These are phyloP conservation scores for Ilex aquifolium DNA, from an alignment of 257 asterid species.

Conservation along the genomic window DNA sequence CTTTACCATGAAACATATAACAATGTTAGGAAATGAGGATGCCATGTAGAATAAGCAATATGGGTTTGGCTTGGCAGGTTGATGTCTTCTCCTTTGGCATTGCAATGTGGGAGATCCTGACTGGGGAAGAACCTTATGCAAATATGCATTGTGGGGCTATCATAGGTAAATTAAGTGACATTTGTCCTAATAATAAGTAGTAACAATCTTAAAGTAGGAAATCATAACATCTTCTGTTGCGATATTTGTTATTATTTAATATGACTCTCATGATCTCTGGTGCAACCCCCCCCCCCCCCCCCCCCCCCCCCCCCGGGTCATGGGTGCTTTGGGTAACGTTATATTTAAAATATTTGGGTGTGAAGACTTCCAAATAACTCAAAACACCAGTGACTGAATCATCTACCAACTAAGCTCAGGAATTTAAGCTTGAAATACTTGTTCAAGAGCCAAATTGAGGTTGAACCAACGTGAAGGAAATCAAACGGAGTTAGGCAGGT, in stretches of 20 bases:
- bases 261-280: no score
- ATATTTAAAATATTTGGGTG: no score
- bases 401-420: no score
- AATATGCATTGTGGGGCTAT: conserved; percentile 82
- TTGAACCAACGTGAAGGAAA: no score
- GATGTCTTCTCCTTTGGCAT: conserved; percentile 82
- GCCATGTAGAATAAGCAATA: conserved; percentile 8
- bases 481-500: no score
- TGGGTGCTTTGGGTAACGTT: no score
- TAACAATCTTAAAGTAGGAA: not conserved
- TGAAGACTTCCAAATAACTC: no score
- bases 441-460: no score
- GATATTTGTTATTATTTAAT: not conserved
- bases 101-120: conserved; percentile 70
- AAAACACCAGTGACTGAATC: no score
- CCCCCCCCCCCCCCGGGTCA: no score
- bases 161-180: conserved; percentile 43
- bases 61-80: conserved; percentile 35
- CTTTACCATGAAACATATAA: conserved; percentile 7
- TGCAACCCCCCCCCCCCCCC: no score
- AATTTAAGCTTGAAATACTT: no score
- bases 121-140: conserved; percentile 76
- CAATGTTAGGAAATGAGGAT: conserved; percentile 1
- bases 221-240: not conserved
- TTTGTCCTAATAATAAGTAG: not conserved